Base-by-base conservation (phyloP, 495 filamentous ascomycete genomes). In the Xylaria intraflava region DNA sequence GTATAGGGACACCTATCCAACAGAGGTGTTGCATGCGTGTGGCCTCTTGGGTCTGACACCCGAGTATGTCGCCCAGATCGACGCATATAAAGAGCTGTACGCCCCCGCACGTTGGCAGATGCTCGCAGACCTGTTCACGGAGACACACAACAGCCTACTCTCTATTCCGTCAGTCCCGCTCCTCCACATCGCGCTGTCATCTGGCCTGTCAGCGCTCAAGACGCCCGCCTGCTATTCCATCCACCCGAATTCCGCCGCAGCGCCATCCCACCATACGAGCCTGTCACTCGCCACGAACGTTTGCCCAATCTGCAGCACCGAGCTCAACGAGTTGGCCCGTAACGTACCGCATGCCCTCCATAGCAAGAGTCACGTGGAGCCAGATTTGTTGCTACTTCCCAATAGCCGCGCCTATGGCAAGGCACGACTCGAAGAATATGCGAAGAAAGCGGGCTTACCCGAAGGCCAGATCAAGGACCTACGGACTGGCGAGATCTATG, bases 281-380 rank as follows among this genome's bases (percentile, higher is more conserved):
- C 45, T 71, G 2, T 67, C 65, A 17, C 59, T 75, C 24, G 69
- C 68, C 2, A 62, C 69, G 1, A 69, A 61, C 53, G 82, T 95
- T 41, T 98, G 93, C 61, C 94, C 93, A 4, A 97, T 97, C 64
- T 98, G 93, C 72, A 89, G 84, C 35, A 93, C 86, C 2, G 93
- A 98, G 67, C 77, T 98, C 50, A 96, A 98, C 67, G 88, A 88
- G 55, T 78, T 98, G 29, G 93, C 93, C 14, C 77, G 84, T 36
- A 84, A 83, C 62, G 84, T 97, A 52, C 93, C 93, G 12, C 96
- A 96, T 62, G 93, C 93, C 20, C 86, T 95, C 58, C 93, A 98
- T 65, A 86, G 84, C 41, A 93, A 94, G 74, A 96, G 90, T 65
- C 85, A 87, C 55, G 85, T 96, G 20, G 90, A 95, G 65, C 83